Conservation (phyloP, 768 basidiomycete species). For the Austroboletus festivus region DNA sequence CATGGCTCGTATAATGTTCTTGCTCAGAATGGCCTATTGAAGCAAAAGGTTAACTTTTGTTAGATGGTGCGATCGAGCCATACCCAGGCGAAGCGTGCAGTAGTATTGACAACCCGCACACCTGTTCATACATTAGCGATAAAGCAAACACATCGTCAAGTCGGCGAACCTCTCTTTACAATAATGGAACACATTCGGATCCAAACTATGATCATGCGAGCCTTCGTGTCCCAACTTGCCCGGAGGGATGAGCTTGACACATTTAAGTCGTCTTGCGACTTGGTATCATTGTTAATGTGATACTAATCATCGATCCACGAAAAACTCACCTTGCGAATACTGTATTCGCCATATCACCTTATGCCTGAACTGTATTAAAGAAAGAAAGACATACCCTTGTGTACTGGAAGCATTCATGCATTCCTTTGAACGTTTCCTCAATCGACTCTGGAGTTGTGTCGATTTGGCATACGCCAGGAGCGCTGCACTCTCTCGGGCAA, state of each 20-base stretch:
- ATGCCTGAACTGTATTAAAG: neutral
- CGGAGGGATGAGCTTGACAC: conserved; percentile 44
- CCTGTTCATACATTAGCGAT: conserved; percentile 26
- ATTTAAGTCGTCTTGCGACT: conserved; percentile 53
- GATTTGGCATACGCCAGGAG: conserved; percentile 53
- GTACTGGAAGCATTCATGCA: conserved; percentile 58
- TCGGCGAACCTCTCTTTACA: conserved; percentile 45
- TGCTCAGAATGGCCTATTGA: conserved; percentile 50
- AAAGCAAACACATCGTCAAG: neutral
- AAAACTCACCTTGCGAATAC: conserved; percentile 49
- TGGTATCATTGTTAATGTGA: neutral
- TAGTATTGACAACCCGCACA: conserved; percentile 56
- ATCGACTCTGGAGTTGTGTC: conserved; percentile 54
- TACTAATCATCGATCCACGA: neutral
- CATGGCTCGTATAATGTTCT: conserved; percentile 60
- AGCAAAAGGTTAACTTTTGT: neutral
- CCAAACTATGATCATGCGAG: conserved; percentile 47
- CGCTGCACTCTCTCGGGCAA: conserved; percentile 42
- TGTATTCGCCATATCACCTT: conserved; percentile 15
- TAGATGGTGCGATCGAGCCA: no score
- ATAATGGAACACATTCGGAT: conserved; percentile 44
- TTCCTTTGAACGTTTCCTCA: conserved; percentile 58
- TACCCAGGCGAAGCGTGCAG: conserved; percentile 54
- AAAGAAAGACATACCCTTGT: conserved; percentile 44
- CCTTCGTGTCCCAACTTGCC: conserved; percentile 43